phyloP scores from a whole-genome alignment of 768 basidiomycete genomes.

The Russula virescens region DNA sequence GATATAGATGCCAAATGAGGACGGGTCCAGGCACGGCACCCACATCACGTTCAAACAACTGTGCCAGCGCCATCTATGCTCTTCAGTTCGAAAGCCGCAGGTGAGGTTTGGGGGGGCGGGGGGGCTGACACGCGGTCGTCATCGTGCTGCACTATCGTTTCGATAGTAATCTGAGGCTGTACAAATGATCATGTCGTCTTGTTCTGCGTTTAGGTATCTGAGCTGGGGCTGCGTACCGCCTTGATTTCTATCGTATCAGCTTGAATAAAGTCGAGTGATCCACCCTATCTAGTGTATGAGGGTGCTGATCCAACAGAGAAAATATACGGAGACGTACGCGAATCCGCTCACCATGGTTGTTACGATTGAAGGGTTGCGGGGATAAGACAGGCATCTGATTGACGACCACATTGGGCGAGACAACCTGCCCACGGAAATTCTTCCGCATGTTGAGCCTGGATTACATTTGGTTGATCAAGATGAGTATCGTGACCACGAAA shows the following conservation, averaged over 20 bases:
- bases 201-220: background rate
- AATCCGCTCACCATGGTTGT: background rate
- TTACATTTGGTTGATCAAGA: background rate
- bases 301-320: background rate
- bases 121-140: no score
- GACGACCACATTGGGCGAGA: background rate
- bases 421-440: conserved; percentile 14
- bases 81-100: no score
- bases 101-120: no score
- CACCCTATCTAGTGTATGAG: background rate
- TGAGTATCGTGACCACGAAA: background rate
- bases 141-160: no score
- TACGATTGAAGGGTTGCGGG: conserved; percentile 10
- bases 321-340: background rate
- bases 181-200: background rate
- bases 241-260: background rate
- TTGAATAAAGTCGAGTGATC: background rate
- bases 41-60: no score
- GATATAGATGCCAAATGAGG: no score
- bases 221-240: background rate
- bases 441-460: conserved; percentile 21
- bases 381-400: conserved; percentile 15
- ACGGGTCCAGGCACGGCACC: no score
- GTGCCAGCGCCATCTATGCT: no score
- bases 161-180: background rate